Evolutionary conservation across 805 yeast genomes (phyloP).

Genomic region (Jamesozyma hellenica): DNA sequence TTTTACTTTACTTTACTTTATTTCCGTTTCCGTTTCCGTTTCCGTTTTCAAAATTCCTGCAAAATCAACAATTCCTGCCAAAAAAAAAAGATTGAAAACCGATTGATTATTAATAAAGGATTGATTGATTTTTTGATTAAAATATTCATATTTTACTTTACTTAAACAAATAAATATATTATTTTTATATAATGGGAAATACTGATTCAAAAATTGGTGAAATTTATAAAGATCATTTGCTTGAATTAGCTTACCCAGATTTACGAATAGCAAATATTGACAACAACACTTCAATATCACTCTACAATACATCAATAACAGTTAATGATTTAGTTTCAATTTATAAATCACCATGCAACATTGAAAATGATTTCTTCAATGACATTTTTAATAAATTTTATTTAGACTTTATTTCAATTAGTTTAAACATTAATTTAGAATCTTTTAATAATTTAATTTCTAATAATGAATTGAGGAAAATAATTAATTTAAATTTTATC

Average conservation of each 20-base stretch:
- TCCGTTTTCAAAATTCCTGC: neutral
- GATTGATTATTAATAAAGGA: too few relatives aligned
- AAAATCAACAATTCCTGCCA: neutral
- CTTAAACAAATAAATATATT: too few relatives aligned
- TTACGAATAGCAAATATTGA: neutral
- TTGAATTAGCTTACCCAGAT: conserved; percentile 8
- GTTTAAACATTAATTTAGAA: conserved; percentile 11
- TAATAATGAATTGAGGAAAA: conserved; percentile 43
- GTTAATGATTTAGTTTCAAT: neutral
- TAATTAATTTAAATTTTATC: neutral
- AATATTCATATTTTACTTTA: too few relatives aligned
- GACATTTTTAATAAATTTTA: conserved; percentile 33
- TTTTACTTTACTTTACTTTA: neutral
- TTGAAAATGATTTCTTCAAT: conserved; percentile 18
- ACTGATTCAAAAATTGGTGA: conserved; percentile 52
- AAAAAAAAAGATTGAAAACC: too few relatives aligned
- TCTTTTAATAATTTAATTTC: conserved; percentile 39
- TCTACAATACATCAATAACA: conserved; percentile 13
- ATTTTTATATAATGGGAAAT: conserved; percentile 65
- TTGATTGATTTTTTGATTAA: too few relatives aligned
- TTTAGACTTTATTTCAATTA: conserved; percentile 11
- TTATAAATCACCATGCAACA: neutral
- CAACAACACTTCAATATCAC: conserved; percentile 17
- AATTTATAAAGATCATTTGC: conserved; percentile 43
- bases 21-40: neutral